Base-by-base conservation (phyloP, 2,329 filamentous ascomycete species). In the Cercospora sesami region DNA sequence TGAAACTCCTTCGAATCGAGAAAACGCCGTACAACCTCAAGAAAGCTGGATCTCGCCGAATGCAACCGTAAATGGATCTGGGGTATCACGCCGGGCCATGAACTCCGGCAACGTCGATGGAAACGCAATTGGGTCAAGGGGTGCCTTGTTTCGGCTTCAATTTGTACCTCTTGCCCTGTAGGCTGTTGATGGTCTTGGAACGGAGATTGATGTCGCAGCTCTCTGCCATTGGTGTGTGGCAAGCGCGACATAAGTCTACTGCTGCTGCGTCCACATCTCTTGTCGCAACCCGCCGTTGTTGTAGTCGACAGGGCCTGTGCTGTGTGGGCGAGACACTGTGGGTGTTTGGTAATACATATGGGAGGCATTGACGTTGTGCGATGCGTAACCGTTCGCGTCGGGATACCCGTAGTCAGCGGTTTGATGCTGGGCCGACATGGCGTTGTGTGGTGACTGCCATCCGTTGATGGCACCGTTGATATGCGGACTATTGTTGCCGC, bases 351-450 rank as follows among this genome's bases (percentile, higher is more conserved):
- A 94, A 78, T 93, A 94, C 80, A 69, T 95, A 91, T 3, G 91
- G 87, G 83, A 91, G 93, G 84, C 84, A 45, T 85, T 85, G 55
- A 73, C 71, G 33, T 63, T 66, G 60, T 87, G 85, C 39, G 86
- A 85, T 26, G 68, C 68, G 64, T 76, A 76, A 12, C 63, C 63
- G 57, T 71, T 72, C 31, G 70, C 68, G 28, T 82, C 83, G 4
- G 88, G 87, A 73, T 97, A 96, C 7, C 90, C 88, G 77, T 96
- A 97, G 69, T 91, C 89, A 71, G 93, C 94, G 33, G 93, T 94
- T 48, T 76, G 73, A 30, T 73, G 74, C 55, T 93, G 91, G 8
- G 91, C 90, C 9, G 90, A 88, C 72, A 93, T 88, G 33, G 86
- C 86, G 71, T 88, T 87, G 73, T 94, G 91, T 4, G 93, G 93